Evolutionary conservation across 306 rosid species (phyloP).

Genomic region (Pueraria montana): DNA sequence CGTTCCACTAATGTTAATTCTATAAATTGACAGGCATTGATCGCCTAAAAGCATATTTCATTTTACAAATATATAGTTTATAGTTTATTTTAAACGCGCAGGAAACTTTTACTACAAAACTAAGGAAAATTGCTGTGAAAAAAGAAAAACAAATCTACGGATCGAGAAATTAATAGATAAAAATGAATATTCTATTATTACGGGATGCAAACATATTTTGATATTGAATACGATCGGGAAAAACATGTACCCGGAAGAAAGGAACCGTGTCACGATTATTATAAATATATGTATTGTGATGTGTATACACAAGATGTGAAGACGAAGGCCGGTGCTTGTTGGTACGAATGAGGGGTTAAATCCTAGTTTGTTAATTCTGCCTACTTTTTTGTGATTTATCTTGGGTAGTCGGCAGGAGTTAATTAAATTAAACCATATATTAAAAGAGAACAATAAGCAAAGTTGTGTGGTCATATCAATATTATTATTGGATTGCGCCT

Average conservation of each 20-base stretch:
- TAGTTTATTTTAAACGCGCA: not conserved
- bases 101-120: not conserved
- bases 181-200: too few relatives aligned
- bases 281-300: not conserved
- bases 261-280: not conserved
- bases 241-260: not conserved
- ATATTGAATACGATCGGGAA: not conserved
- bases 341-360: not conserved
- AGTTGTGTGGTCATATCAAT: not conserved
- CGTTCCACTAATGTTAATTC: not conserved
- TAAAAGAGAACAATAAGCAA: not conserved
- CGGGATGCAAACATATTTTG: too few relatives aligned
- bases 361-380: not conserved
- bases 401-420: not conserved
- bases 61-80: not conserved
- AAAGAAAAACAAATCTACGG: not conserved
- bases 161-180: not conserved
- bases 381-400: not conserved
- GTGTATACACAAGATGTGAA: not conserved
- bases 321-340: not conserved
- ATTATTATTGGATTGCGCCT: not conserved
- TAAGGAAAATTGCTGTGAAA: not conserved
- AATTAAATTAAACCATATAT: not conserved
- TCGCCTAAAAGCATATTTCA: not conserved
- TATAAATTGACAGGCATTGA: not conserved